Evolutionary conservation across 805 yeast genomes (phyloP), one percentile per base, ranked within the genome.

Genomic region (Ogataea kodamae): DNA sequence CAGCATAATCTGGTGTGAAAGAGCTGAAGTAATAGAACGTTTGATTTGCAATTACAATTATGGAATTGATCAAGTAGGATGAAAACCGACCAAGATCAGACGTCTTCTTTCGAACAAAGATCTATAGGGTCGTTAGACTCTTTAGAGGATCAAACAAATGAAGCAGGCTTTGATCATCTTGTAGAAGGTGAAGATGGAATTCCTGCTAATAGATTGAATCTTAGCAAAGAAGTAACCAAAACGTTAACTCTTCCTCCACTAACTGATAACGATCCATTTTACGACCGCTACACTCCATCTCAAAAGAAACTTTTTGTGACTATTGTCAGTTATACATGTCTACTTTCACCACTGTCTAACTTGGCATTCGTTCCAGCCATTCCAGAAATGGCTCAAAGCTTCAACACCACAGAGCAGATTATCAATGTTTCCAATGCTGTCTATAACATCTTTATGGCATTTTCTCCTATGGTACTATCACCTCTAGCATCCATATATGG

Each of bases 401-500:
- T 73, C 49, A 36, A 66, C 37, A 71, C 78, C 10, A 65, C 75
- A 1, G 66, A 67, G 5, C 62, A 62, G 9, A 50, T 71, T 10
- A 67, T 75, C 42, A 72, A 69, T 39, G 54, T 70, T 5, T 61
- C 78, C 7, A 71, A 68, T 45, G 78, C 77, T 2, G 56, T 70
- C 9, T 73, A 68, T 48, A 68, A 67, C 49, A 41, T 72, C 3
- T 62, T 68, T 43, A 74, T 75, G 78, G 71, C 76, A 5, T 27
- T 68, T 1, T 68, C 78, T 2, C 78, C 80, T 2, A 64, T 74
- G 40, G 17, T 74, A 3, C 54, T 68, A 35, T 62, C 70, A 1
- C 80, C 81, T 5, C 51, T 70, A 29, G 65, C 71, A n/a, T 70
- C 72, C 28, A 60, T 71, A 1, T 76, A 74, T 45, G 82, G 82